These are phyloP conservation scores for Trichosporon ovoides DNA, from an alignment of 1,284 basidiomycete genomes.

Conservation along the genomic window DNA sequence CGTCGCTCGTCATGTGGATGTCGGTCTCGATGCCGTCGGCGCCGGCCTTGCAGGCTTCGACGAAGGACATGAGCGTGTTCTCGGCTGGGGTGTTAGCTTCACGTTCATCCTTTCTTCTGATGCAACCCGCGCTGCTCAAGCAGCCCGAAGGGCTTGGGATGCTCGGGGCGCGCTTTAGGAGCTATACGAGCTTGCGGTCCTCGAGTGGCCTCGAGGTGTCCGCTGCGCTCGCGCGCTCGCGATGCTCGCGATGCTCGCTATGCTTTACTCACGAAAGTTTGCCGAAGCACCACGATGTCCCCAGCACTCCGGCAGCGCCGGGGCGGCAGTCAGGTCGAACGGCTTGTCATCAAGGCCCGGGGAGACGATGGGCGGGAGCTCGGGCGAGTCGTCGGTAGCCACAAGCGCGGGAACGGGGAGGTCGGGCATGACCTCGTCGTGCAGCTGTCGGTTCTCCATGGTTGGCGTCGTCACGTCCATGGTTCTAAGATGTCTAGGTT, in stretches of 20 bases:
- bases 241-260: too few species aligned
- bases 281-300: slow-evolving; percentile 76
- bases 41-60: slow-evolving; percentile 85
- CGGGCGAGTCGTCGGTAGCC: slow-evolving; percentile 27
- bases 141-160: too few species aligned
- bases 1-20: slow-evolving; percentile 89
- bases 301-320: slow-evolving; percentile 67
- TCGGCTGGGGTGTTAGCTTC: too few species aligned
- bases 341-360: slow-evolving; percentile 24
- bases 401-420: slow-evolving; percentile 22
- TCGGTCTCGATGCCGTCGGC: slow-evolving; percentile 95
- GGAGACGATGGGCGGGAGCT: slow-evolving; percentile 27
- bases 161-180: too few species aligned
- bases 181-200: too few species aligned
- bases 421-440: not conserved
- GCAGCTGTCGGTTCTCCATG: not conserved
- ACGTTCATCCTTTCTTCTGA: too few species aligned
- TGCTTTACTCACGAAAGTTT: too few species aligned
- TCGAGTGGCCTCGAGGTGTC: too few species aligned
- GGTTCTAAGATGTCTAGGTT: not conserved
- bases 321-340: slow-evolving; percentile 19
- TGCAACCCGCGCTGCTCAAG: too few species aligned
- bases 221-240: too few species aligned
- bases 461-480: slow-evolving; percentile 2
- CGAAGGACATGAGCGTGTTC: slow-evolving; percentile 87